Evolutionary conservation across 164 flowering plant genomes (phyloP).

Genomic region (Dillenia turbinata): DNA sequence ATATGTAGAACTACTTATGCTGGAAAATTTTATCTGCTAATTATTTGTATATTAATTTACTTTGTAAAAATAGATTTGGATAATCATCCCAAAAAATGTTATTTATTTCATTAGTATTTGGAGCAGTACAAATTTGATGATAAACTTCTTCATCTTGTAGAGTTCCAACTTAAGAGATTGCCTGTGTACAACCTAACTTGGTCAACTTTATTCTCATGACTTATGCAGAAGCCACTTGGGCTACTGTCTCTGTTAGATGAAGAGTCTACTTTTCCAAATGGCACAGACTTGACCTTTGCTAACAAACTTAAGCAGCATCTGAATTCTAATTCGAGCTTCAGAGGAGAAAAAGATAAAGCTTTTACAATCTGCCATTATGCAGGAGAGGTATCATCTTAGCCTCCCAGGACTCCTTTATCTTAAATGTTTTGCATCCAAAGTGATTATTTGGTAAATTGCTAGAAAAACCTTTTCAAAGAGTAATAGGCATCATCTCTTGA

Average conservation of each 20-base stretch:
- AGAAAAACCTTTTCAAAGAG: not conserved
- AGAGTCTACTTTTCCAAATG: slow-evolving; percentile 99
- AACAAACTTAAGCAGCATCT: slow-evolving; percentile 95
- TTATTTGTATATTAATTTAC: no score
- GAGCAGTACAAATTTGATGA: no score
- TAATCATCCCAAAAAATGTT: no score
- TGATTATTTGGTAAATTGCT: not conserved
- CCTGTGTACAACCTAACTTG: no score
- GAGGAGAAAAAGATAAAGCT: slow-evolving; percentile 77
- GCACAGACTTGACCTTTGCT: slow-evolving; percentile 89
- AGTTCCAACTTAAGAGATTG: no score
- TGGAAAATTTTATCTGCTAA: no score
- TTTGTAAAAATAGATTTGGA: no score
- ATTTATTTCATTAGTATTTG: no score
- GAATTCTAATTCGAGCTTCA: slow-evolving; percentile 68
- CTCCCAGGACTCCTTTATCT: not conserved
- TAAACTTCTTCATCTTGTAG: no score
- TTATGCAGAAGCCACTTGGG: slow-evolving; percentile 89
- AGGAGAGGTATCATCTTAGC: slow-evolving; percentile 65
- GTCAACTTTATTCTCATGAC: slow-evolving; percentile 2
- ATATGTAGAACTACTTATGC: no score
- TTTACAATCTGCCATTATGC: slow-evolving; percentile 86
- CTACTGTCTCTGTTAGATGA: slow-evolving; percentile 85
- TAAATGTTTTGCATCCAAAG: not conserved
- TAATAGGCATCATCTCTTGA: not conserved